Evolutionary conservation across 2,329 filamentous ascomycete genomes (phyloP), one percentile per base, ranked within the genome.

Genomic region (Pezicula neosporulosa): DNA sequence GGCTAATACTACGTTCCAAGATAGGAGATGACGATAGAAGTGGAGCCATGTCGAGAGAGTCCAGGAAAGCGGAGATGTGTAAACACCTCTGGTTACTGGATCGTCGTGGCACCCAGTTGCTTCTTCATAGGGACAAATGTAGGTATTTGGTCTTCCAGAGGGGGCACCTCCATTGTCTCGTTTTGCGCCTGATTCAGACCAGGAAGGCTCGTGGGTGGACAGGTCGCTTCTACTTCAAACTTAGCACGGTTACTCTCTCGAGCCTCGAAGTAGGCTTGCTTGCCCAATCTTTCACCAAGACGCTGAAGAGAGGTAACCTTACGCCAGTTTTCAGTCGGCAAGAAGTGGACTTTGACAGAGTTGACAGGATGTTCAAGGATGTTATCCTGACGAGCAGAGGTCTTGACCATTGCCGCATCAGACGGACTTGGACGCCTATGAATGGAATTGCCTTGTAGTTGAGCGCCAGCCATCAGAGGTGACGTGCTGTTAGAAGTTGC

Each of bases 331-430:
- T 47, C 10, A 51, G 21, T 37, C 33, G 50, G 47, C 9, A 46
- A 21, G 35, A 43, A 21, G n/a, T 30, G 36, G 8, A 37, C 19
- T 21, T 39, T 7, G n/a, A 33, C 28, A 2, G 38, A 28, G 21
- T 51, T 36, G 2, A 39, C 24, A 45, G 30, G 10, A 15, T 52
- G 27, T 13, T 33, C 33, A 15, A 43, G 35, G 9, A 21, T 15
- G n/a, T 10, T 18, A 27, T 42, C 21, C 16, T 49, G 46, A 28
- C 50, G 46, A 44, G 39, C 16, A 12, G 50, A 47, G 35, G 56
- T 52, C 49, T 69, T 71, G 18, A 63, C 65, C 64, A 70, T 66
- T 41, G 68, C 68, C 18, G 67, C 67, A 54, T 70, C 68, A 8
- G 68, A 70, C 45, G 68, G 69, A 56, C 68, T 70, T 42, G 66